Evolutionary conservation across 345 rosid species (phyloP), one percentile per base, ranked within the genome.

Genomic region (Citrus hindsii): DNA sequence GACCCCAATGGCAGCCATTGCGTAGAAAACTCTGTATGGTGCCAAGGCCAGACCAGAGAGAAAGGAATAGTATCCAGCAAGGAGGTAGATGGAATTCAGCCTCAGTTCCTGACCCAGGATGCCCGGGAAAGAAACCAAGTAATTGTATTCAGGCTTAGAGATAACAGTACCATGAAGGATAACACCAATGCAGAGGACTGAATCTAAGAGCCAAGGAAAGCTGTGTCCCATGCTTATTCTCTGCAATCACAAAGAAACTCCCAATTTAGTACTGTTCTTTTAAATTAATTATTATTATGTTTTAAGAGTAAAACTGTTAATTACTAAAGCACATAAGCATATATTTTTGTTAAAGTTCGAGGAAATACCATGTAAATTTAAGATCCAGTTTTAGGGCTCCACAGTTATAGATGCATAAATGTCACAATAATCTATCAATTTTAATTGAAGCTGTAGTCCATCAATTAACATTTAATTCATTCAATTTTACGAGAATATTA

Each of bases 141-240:
- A 82, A 78, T 85, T 90, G 67, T 85, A 83, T 84, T 91, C 92
- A 0, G 97, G 94, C 83, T 88, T 92, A 8, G 87, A 80, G 69
- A 81, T 84, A 71, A 87, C 85, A 46, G 84, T 77, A 68, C 98
- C 93, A 32, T 91, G 97, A 73, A 91, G 88, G 77, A 94, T 85
- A 69, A 90, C 89, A 4, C 97, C 96, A 14, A 84, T 71, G 71
- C 93, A 91, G 53, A 94, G 91, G 60, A 81, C 79, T n/a, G 95
- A 89, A 77, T 94, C 98, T 74, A 90, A 82, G 77, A 94, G 89
- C 92, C 93, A 87, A 10, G 97, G 95, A 80, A 93, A 86, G 81
- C 91, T 91, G 73, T 89, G 94, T 69, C 92, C 92, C 77, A 86
- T 82, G 81, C 97, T 91, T 56, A 88, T 88, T 87, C 99, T 90